These are phyloP conservation scores for Paratinospora sagittata DNA, from an alignment of 164 flowering plant genomes.

Conservation along the genomic window DNA sequence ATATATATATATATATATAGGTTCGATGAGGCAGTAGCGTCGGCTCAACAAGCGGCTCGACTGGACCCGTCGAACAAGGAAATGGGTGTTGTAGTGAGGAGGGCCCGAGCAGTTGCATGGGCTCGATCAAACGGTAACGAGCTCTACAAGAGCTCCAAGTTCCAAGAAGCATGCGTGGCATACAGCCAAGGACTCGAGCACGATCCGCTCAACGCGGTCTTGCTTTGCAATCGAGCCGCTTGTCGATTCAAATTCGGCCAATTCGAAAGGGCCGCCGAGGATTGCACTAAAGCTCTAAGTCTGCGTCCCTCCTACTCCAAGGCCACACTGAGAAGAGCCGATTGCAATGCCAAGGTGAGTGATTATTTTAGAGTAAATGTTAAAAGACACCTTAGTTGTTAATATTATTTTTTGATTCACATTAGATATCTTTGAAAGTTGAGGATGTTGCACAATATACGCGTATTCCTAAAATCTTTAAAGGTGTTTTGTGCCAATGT, in stretches of 20 bases:
- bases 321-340: constrained; percentile 73
- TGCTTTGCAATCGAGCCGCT: constrained; percentile 81
- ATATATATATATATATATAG: constrained; percentile 25
- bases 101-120: constrained; percentile 36
- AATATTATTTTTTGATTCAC: too few relatives aligned
- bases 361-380: too few relatives aligned
- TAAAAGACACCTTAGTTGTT: too few relatives aligned
- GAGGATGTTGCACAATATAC: too few relatives aligned
- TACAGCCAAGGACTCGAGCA: constrained; percentile 66
- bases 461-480: too few relatives aligned
- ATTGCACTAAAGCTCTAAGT: constrained; percentile 56
- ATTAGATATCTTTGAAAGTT: too few relatives aligned
- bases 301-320: constrained; percentile 61
- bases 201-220: constrained; percentile 63
- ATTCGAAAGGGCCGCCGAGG: constrained; percentile 74
- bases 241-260: constrained; percentile 65
- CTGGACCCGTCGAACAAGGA: constrained; percentile 54
- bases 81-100: constrained; percentile 26
- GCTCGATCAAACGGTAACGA: constrained; percentile 67
- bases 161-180: constrained; percentile 47
- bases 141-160: constrained; percentile 58
- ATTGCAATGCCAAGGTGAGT: constrained; percentile 67
- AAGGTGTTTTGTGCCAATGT: too few relatives aligned
- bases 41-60: constrained; percentile 45
- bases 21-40: constrained; percentile 61